Evolutionary conservation across 768 basidiomycete species (phyloP).

Genomic region (Tylopilus sp.): DNA sequence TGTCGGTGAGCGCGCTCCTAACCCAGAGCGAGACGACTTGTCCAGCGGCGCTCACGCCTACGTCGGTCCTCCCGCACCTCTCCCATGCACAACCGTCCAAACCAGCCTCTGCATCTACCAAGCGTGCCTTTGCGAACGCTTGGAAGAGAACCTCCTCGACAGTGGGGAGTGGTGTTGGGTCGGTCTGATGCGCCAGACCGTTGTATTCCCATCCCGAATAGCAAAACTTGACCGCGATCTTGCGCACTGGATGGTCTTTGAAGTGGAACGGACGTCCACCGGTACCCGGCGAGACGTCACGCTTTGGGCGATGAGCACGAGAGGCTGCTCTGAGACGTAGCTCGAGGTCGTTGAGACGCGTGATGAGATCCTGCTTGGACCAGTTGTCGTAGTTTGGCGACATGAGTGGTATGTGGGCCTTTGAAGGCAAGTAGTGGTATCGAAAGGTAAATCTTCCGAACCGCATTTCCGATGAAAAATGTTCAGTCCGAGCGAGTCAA

Average conservation of each 20-base stretch:
- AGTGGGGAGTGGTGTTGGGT: slow-evolving; percentile 73
- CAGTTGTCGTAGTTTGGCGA: slow-evolving; percentile 48
- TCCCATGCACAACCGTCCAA: slow-evolving; percentile 88
- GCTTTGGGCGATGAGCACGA: slow-evolving; percentile 7
- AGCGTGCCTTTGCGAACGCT: slow-evolving; percentile 70
- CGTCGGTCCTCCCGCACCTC: slow-evolving; percentile 90
- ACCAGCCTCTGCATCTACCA: slow-evolving; percentile 73
- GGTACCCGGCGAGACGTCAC: slow-evolving; percentile 10
- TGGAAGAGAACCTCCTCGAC: slow-evolving; percentile 86
- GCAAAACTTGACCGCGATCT: slow-evolving; percentile 91
- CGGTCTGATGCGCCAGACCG: slow-evolving; percentile 80
- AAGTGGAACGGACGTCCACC: slow-evolving; percentile 56
- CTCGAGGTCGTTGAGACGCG: slow-evolving; percentile 1
- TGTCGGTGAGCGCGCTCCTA: slow-evolving; percentile 54
- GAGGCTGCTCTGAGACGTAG: background rate
- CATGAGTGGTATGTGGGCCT: slow-evolving; percentile 32
- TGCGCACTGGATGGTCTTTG: slow-evolving; percentile 66
- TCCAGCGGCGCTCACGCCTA: slow-evolving; percentile 90
- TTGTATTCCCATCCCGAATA: slow-evolving; percentile 93
- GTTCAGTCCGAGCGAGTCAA: background rate
- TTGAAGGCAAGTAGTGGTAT: slow-evolving; percentile 31
- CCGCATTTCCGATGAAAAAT: slow-evolving; percentile 11
- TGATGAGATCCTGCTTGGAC: slow-evolving; percentile 24
- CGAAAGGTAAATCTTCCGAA: slow-evolving; percentile 31
- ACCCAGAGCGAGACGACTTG: slow-evolving; percentile 94